Conservation (phyloP, 2,329 filamentous ascomycete genomes). For the Myriangium duriaei region DNA sequence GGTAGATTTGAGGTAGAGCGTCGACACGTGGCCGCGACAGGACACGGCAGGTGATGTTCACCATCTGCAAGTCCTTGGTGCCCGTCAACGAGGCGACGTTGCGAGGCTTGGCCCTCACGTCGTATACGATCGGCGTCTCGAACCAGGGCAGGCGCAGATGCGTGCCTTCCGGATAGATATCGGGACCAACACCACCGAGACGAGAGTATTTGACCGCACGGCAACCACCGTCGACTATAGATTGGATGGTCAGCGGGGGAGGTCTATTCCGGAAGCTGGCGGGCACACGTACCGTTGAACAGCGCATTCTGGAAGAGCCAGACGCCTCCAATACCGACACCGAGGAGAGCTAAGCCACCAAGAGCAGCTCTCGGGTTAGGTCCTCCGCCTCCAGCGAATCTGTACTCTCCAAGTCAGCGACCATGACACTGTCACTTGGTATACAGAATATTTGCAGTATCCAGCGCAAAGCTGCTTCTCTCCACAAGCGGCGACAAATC, state of each 20-base stretch:
- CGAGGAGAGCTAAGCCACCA: constrained; percentile 41
- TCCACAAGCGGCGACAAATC: constrained; percentile 12
- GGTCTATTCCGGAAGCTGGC: neutral
- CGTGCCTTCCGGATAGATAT: constrained; percentile 95
- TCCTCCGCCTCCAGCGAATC: constrained; percentile 37
- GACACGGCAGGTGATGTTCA: constrained; percentile 99
- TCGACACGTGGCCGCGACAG: constrained; percentile 80
- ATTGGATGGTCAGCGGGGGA: constrained; percentile 14
- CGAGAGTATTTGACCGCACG: constrained; percentile 94
- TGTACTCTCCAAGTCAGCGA: constrained; percentile 13
- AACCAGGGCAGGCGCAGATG: constrained; percentile 94
- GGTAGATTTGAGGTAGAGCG: constrained; percentile 90
- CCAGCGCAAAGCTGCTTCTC: no score
- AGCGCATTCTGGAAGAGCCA: constrained; percentile 50
- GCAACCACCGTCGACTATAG: constrained; percentile 84
- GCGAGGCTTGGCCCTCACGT: constrained; percentile 93
- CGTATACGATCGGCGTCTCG: constrained; percentile 91
- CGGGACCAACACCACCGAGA: constrained; percentile 81
- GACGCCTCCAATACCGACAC: constrained; percentile 40
- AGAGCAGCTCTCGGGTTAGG: constrained; percentile 39
- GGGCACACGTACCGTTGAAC: constrained; percentile 47
- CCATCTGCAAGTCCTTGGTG: constrained; percentile 99
- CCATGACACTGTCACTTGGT: neutral
- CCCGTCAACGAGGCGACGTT: constrained; percentile 95
- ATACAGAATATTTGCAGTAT: no score